These are phyloP conservation scores for Tolypocladium ophioglossoides DNA, from an alignment of 2,329 filamentous ascomycete species.

Conservation along the genomic window DNA sequence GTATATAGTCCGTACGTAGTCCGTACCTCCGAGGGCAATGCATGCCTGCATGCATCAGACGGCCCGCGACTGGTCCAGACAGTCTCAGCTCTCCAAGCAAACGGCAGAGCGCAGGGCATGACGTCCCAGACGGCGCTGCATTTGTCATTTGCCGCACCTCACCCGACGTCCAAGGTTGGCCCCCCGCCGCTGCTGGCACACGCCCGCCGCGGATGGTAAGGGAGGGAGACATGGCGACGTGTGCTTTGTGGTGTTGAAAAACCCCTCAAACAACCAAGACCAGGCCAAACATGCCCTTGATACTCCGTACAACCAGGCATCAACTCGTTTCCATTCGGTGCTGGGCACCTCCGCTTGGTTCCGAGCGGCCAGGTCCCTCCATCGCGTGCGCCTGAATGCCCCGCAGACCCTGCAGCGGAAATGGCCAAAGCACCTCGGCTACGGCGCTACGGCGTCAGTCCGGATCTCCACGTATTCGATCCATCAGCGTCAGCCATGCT, in stretches of 20 bases:
- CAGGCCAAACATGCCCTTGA: neutral
- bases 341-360: neutral
- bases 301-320: neutral
- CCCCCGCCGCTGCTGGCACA: neutral
- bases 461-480: too few species aligned
- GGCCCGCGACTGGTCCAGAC: neutral
- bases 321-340: neutral
- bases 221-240: too few species aligned
- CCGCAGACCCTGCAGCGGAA: neutral
- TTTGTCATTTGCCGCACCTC: neutral
- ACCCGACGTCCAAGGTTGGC: neutral
- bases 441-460: too few species aligned
- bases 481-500: neutral
- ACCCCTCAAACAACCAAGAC: neutral
- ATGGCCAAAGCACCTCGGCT: neutral
- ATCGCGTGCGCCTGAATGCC: neutral
- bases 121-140: neutral
- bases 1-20: too few species aligned
- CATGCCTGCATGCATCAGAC: neutral
- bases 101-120: neutral
- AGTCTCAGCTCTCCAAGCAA: neutral
- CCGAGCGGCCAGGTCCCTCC: neutral
- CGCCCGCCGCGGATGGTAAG: neutral
- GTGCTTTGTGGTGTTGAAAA: neutral
- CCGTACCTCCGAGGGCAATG: neutral